Percentiles rank a stretch among this genome's conserved stretches.
These are phyloP conservation scores for Naganishia kalamii DNA, from an alignment of 768 basidiomycete genomes.

Conservation along the genomic window DNA sequence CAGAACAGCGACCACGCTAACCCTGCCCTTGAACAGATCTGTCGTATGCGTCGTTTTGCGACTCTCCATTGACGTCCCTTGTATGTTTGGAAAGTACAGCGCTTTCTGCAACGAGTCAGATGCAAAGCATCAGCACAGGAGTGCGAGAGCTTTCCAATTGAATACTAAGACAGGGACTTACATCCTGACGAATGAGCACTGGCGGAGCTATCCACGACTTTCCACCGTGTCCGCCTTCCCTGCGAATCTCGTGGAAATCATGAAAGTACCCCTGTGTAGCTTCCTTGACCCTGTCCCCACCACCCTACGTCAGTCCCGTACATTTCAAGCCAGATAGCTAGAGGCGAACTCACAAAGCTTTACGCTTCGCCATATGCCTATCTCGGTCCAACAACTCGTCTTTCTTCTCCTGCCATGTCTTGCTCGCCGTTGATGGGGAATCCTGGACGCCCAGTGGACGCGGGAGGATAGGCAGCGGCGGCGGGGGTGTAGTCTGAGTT, in stretches of 20 bases:
- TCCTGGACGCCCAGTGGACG: conserved; percentile 72
- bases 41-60: conserved; percentile 64
- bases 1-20: conserved; percentile 76
- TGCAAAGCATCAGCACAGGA: background rate
- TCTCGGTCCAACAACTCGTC: conserved; percentile 69
- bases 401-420: conserved; percentile 58
- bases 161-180: conserved; percentile 48
- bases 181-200: conserved; percentile 82
- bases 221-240: conserved; percentile 59
- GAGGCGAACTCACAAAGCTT: conserved; percentile 45
- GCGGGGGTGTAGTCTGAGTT: background rate
- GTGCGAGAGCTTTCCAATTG: background rate
- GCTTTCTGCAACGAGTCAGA: conserved; percentile 60
- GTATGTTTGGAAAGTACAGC: conserved; percentile 80
- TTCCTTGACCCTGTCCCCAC: conserved; percentile 54
- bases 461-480: conserved; percentile 33
- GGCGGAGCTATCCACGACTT: conserved; percentile 92
- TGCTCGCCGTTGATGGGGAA: conserved; percentile 58
- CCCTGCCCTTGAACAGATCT: conserved; percentile 63
- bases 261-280: conserved; percentile 78
- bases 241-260: conserved; percentile 71
- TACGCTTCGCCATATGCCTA: conserved; percentile 61
- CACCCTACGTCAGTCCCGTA: conserved; percentile 46
- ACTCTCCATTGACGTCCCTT: conserved; percentile 61
- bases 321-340: background rate